Evolutionary conservation across 345 rosid species (phyloP), one percentile per base, ranked within the genome.

Genomic region (Gynandropsis gynandra): DNA sequence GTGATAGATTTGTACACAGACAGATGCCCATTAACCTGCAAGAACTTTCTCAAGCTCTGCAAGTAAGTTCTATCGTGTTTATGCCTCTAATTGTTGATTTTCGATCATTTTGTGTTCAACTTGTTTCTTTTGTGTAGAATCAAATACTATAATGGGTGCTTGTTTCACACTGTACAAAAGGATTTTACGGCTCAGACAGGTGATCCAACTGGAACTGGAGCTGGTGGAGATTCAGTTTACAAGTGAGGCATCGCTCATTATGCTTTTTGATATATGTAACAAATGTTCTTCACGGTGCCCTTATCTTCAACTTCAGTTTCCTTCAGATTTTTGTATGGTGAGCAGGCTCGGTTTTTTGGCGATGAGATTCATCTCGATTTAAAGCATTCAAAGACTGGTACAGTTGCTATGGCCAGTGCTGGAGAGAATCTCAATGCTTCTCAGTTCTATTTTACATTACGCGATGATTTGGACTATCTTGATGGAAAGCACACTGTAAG

Each of bases 391-490:
- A 85, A 79, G 78, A 83, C 70, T 0, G 98, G 97, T 41, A 80
- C 94, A 35, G 71, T 87, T 70, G 88, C 97, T 33, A 92, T 92
- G 98, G 93, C 97, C 50, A 87, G 95, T 61, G 95, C 80, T 56
- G 97, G 98, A 33, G 90, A 85, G 68, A 87, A 87, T 75, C 80
- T 92, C 37, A 87, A 92, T 79, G 94, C 98, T 78, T 92, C 97
- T 42, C 90, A 92, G 97, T 87, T 92, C 67, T 92, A 85, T 59
- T 64, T 83, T 52, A 85, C 98, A 19, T 59, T 92, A 72, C 88
- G 95, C 20, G 88, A 85, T 72, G 83, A 73, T 56, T 72, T 92
- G 18, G 98, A 87, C 72, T 92, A 87, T 66, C 98, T 87, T n/a
- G 98, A 88, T 32, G 97, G 82, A 54, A 92, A 87, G 80, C 94